A percentile compares a stretch with the other conserved stretches of the same genome.
phyloP scores from a whole-genome alignment of 2,329 filamentous ascomycete species.

The Anisogramma anomala region DNA sequence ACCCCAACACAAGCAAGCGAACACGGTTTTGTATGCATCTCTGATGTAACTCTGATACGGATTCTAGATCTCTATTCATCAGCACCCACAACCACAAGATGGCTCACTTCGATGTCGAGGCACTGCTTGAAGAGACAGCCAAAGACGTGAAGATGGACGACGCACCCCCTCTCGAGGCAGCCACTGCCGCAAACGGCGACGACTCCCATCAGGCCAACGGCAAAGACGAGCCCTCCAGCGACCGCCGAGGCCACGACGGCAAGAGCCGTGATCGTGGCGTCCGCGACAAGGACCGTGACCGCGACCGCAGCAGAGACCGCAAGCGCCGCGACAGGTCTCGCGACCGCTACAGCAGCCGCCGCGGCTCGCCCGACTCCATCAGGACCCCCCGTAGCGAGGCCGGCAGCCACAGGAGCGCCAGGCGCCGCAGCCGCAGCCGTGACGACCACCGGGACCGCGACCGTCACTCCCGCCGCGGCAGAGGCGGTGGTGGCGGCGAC shows the following conservation, averaged over 20 bases:
- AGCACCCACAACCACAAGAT: constrained; percentile 27
- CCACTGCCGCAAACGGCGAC: constrained; percentile 37
- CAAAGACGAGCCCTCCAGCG: constrained; percentile 35
- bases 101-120: constrained; percentile 74
- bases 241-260: constrained; percentile 18
- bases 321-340: constrained; percentile 37
- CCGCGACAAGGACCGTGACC: constrained; percentile 44
- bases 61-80: neutral
- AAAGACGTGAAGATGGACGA: constrained; percentile 38
- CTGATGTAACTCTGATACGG: neutral
- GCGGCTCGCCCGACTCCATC: constrained; percentile 49
- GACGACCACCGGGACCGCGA: constrained; percentile 55
- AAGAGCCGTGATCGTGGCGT: constrained; percentile 26
- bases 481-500: constrained; percentile 31
- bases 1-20: too few relatives aligned
- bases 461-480: constrained; percentile 60
- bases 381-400: constrained; percentile 63
- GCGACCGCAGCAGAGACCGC: constrained; percentile 41
- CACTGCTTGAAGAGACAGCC: constrained; percentile 76
- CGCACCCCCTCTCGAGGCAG: constrained; percentile 8
- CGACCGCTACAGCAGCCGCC: constrained; percentile 35
- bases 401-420: constrained; percentile 73
- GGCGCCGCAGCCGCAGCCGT: constrained; percentile 66
- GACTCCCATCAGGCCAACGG: constrained; percentile 46
- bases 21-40: too few relatives aligned